phyloP scores from a whole-genome alignment of 805 yeast species.

The Pichia exigua region DNA sequence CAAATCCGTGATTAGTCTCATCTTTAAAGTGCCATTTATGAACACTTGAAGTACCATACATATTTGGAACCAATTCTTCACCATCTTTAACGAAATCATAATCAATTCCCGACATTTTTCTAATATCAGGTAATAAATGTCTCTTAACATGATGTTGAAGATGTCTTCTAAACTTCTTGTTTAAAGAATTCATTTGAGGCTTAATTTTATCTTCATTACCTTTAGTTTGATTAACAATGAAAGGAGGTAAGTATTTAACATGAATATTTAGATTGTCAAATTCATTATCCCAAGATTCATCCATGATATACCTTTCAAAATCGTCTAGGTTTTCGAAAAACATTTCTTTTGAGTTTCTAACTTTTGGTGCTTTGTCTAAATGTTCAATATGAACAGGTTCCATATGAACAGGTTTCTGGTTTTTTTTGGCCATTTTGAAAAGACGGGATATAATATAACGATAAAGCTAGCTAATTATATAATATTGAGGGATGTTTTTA shows the following conservation, averaged over 20 bases:
- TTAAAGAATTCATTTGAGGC: conserved; percentile 63
- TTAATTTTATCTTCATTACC: conserved; percentile 65
- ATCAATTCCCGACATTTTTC: conserved; percentile 49
- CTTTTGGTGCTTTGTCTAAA: conserved; percentile 22
- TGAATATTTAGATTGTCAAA: conserved; percentile 62
- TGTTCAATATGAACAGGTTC: conserved; percentile 28
- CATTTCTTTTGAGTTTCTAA: conserved; percentile 25
- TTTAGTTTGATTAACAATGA: conserved; percentile 57
- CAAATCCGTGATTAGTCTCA: conserved; percentile 47
- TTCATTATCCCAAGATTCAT: conserved; percentile 72
- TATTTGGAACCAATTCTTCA: conserved; percentile 40
- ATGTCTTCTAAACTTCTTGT: conserved; percentile 63
- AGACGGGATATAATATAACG: no score
- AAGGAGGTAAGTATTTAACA: conserved; percentile 65
- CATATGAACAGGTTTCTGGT: conserved; percentile 13
- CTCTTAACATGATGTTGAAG: conserved; percentile 68
- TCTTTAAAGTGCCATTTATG: conserved; percentile 61
- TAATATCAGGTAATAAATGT: conserved; percentile 62
- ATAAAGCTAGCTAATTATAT: no score
- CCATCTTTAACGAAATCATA: conserved; percentile 34
- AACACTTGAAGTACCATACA: conserved; percentile 34
- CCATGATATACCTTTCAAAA: conserved; percentile 58
- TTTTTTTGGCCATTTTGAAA: conserved; percentile 19
- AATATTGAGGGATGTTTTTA: no score
- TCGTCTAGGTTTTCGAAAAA: conserved; percentile 55